A percentile compares a stretch with the other conserved stretches of the same genome.
phyloP scores from a whole-genome alignment of 1,284 basidiomycete species.

The Pterula multifida region DNA sequence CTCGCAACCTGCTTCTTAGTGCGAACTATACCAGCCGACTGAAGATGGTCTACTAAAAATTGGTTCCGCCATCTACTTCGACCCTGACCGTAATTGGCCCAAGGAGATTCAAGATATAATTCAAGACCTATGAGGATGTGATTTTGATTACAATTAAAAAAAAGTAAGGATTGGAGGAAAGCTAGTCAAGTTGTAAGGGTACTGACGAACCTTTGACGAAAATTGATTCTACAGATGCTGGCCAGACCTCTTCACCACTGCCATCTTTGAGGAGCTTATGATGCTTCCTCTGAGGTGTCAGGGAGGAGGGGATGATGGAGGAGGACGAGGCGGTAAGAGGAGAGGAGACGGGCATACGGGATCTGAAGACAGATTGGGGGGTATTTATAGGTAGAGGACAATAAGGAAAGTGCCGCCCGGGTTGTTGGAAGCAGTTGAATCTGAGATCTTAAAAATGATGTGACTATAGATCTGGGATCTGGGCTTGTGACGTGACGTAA shows the following conservation, averaged over 20 bases:
- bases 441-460: too few species aligned
- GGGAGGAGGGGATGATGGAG: constrained; percentile 25
- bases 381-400: neutral
- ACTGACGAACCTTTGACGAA: constrained; percentile 54
- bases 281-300: constrained; percentile 71
- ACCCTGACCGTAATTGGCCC: constrained; percentile 64
- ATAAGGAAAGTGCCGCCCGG: neutral
- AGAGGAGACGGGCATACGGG: constrained; percentile 10
- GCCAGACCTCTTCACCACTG: constrained; percentile 65
- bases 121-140: constrained; percentile 37
- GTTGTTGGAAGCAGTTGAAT: neutral
- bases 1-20: constrained; percentile 77
- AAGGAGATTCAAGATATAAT: constrained; percentile 68
- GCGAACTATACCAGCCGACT: constrained; percentile 50
- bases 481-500: neutral
- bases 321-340: constrained; percentile 16
- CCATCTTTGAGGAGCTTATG: constrained; percentile 74
- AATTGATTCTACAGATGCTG: constrained; percentile 56
- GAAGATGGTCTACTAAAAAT: constrained; percentile 68
- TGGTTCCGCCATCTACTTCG: constrained; percentile 73
- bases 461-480: too few species aligned
- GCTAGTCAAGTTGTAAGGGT: constrained; percentile 3
- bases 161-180: too few species aligned
- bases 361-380: neutral
- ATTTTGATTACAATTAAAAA: constrained; percentile 5